Percentiles rank a stretch among this genome's conserved stretches.
Conservation (phyloP, 306 rosid genomes). For the Ceratonia siliqua region DNA sequence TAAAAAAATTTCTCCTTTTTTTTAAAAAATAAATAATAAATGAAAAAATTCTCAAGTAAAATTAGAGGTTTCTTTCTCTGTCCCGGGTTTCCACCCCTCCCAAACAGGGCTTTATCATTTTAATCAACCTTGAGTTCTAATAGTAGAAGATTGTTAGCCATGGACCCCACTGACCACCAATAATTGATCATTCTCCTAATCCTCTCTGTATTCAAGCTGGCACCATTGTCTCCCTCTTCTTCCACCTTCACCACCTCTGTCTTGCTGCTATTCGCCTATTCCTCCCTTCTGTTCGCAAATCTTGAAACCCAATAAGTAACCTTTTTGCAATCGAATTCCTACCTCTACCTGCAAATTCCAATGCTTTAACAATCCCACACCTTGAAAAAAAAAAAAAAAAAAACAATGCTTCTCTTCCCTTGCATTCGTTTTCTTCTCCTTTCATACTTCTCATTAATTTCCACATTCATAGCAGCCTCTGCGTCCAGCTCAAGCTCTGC, state of each 20-base stretch:
- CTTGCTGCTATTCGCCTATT: neutral
- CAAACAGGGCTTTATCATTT: neutral
- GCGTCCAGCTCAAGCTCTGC: neutral
- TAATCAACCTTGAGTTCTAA: neutral
- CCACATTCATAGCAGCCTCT: neutral
- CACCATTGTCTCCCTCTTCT: conserved; percentile 43
- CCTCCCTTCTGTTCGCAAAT: neutral
- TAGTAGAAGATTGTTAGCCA: neutral
- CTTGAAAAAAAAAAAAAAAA: neutral
- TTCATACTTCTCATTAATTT: neutral
- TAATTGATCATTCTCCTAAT: conserved; percentile 70
- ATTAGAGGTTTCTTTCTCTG: neutral
- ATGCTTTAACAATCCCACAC: conserved; percentile 1
- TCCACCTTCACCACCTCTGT: neutral
- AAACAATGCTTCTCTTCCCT: conserved; percentile 31
- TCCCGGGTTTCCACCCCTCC: neutral
- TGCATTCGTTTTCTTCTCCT: neutral
- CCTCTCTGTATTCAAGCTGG: conserved; percentile 69
- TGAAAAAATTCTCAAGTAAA: neutral
- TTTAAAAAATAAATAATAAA: too few relatives aligned
- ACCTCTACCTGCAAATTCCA: neutral
- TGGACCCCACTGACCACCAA: conserved; percentile 55
- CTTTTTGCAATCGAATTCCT: too few relatives aligned
- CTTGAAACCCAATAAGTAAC: conserved; percentile 35
- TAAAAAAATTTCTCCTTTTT: too few relatives aligned